Percentiles rank a stretch among this genome's conserved stretches.
Conservation (phyloP, 73 alveolate genomes). For the Loxodes magnus region DNA sequence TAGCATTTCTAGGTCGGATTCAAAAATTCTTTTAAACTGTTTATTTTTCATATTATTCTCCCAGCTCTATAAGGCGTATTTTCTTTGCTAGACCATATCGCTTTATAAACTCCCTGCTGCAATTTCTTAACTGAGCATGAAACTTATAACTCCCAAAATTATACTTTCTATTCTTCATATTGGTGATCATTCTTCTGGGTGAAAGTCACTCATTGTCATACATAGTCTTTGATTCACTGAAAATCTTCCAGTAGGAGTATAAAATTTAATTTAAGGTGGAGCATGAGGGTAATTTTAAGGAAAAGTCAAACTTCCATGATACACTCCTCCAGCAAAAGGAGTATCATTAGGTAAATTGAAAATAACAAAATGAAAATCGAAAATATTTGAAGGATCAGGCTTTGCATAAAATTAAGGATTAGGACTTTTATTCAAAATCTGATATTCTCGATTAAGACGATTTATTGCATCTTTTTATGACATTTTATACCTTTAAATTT, state of each 20-base stretch:
- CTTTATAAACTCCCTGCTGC: conserved; percentile 11
- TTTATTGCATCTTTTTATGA: too few relatives aligned
- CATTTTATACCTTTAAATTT: too few relatives aligned
- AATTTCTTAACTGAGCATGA: background rate
- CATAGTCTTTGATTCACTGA: background rate
- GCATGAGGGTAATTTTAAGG: conserved; percentile 17
- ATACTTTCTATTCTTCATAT: background rate
- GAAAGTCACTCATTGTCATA: conserved; percentile 6
- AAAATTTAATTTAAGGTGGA: conserved; percentile 16
- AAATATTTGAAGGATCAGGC: conserved; percentile 7
- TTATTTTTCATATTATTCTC: too few relatives aligned
- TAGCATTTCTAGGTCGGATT: too few relatives aligned
- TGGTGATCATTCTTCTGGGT: conserved; percentile 9
- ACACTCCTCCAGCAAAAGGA: conserved; percentile 5
- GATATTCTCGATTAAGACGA: background rate
- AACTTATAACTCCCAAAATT: conserved; percentile 4
- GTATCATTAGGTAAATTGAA: conserved; percentile 6
- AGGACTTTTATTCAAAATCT: background rate
- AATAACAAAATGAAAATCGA: conserved; percentile 2
- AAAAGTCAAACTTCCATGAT: background rate
- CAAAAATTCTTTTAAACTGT: too few relatives aligned
- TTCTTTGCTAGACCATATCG: too few relatives aligned
- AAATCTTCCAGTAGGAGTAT: conserved; percentile 13
- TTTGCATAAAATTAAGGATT: background rate
- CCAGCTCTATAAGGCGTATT: too few relatives aligned